Evolutionary conservation across 179 eudicot genomes (phyloP).

Genomic region (Beta macrorhiza): DNA sequence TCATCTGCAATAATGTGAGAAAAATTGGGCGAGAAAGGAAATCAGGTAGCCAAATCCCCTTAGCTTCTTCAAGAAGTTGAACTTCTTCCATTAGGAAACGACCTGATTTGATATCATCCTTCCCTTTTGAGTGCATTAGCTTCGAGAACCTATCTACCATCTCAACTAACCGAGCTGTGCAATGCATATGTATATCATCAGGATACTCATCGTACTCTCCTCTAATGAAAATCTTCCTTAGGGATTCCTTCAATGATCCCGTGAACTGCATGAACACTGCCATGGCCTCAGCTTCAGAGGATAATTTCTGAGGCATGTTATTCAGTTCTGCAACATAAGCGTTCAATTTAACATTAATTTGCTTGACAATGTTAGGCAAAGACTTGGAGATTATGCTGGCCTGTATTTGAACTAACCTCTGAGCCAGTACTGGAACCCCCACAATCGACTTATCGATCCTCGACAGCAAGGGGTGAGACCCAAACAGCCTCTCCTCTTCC

Average conservation of each 20-base stretch:
- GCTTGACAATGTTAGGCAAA: conserved; percentile 47
- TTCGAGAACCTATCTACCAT: conserved; percentile 31
- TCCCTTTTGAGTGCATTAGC: conserved; percentile 19
- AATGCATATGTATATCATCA: conserved; percentile 40
- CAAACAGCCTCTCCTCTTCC: conserved; percentile 41
- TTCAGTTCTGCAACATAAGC: conserved; percentile 27
- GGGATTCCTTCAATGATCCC: conserved; percentile 45
- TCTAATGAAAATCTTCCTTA: conserved; percentile 35
- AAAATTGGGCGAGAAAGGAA: conserved; percentile 51
- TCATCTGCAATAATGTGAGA: conserved; percentile 31
- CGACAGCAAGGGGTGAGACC: conserved; percentile 36
- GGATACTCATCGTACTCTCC: conserved; percentile 55
- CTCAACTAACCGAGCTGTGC: conserved; percentile 42
- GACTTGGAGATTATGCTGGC: conserved; percentile 40
- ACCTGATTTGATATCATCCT: not conserved
- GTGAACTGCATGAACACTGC: conserved; percentile 40
- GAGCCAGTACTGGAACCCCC: conserved; percentile 40
- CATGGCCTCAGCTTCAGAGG: conserved; percentile 40
- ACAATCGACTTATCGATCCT: conserved; percentile 40
- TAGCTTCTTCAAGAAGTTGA: conserved; percentile 31
- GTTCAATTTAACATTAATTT: conserved; percentile 44
- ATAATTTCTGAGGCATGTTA: conserved; percentile 37
- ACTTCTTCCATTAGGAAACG: conserved; percentile 47
- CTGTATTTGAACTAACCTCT: conserved; percentile 48
- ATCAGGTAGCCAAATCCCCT: conserved; percentile 44